These are phyloP conservation scores for Vigna mungo DNA, from an alignment of 306 rosid genomes.

Conservation along the genomic window DNA sequence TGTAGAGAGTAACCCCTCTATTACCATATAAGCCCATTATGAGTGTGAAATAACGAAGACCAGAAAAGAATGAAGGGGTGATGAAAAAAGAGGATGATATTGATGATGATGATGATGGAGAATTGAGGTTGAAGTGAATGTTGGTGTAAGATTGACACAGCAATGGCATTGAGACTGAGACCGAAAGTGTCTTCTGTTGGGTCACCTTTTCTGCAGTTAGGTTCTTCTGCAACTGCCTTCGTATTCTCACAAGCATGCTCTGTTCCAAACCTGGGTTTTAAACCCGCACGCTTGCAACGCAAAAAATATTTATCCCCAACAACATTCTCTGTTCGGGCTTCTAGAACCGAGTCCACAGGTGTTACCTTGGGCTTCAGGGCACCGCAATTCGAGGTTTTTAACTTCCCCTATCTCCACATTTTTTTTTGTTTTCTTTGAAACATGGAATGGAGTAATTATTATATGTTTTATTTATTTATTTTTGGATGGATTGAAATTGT, in stretches of 20 bases:
- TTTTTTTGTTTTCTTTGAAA: neutral
- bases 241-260: slow-evolving; percentile 41
- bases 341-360: slow-evolving; percentile 69
- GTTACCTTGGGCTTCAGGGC: slow-evolving; percentile 79
- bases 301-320: slow-evolving; percentile 44
- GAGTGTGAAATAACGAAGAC: slow-evolving; percentile 2
- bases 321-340: slow-evolving; percentile 61
- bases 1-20: no score
- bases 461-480: neutral
- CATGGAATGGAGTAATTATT: slow-evolving; percentile 21
- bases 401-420: neutral
- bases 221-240: slow-evolving; percentile 35
- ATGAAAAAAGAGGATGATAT: slow-evolving; percentile 2
- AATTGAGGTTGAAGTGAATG: slow-evolving; percentile 32
- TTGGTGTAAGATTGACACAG: slow-evolving; percentile 18
- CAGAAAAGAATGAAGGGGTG: slow-evolving; percentile 16
- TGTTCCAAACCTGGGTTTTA: slow-evolving; percentile 54
- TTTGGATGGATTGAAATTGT: slow-evolving; percentile 43
- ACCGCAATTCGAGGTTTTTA: slow-evolving; percentile 77
- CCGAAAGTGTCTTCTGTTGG: slow-evolving; percentile 31
- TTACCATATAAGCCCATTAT: neutral
- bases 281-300: slow-evolving; percentile 42
- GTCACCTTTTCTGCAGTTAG: slow-evolving; percentile 44
- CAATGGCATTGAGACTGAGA: slow-evolving; percentile 45
- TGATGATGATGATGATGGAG: slow-evolving; percentile 32